Conservation (phyloP, 768 basidiomycete genomes). For the Astraeus odoratus region DNA sequence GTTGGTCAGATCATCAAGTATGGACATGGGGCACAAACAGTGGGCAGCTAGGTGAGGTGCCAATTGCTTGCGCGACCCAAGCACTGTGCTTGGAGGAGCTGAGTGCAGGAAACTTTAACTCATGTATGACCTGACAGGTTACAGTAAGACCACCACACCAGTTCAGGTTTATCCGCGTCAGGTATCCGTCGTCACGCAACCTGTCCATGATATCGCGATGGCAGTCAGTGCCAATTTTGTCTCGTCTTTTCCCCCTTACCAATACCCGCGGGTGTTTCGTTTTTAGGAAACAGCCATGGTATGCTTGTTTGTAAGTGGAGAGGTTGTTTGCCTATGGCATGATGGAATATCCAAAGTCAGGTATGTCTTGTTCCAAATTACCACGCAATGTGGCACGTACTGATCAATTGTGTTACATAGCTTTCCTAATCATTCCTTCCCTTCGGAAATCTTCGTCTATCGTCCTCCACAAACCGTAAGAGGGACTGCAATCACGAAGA, state of each 20-base stretch:
- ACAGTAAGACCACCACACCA: slow-evolving; percentile 67
- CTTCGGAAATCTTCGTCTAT: slow-evolving; percentile 69
- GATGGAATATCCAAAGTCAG: slow-evolving; percentile 68
- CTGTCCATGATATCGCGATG: slow-evolving; percentile 66
- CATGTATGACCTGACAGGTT: slow-evolving; percentile 45
- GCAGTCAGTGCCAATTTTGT: slow-evolving; percentile 43
- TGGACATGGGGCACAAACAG: slow-evolving; percentile 93
- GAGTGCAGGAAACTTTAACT: not conserved
- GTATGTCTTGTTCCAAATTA: slow-evolving; percentile 42
- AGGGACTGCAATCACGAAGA: slow-evolving; percentile 68
- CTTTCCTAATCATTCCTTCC: slow-evolving; percentile 74
- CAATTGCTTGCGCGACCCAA: not conserved
- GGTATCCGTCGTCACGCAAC: slow-evolving; percentile 68
- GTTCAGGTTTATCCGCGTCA: slow-evolving; percentile 73
- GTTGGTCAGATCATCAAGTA: slow-evolving; percentile 70
- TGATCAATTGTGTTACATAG: slow-evolving; percentile 26
- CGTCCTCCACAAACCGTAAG: slow-evolving; percentile 72
- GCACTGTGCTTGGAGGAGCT: not conserved
- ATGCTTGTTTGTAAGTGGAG: slow-evolving; percentile 69
- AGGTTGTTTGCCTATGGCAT: slow-evolving; percentile 81
- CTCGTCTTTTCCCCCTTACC: not conserved
- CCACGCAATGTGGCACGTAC: not conserved
- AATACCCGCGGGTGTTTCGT: not conserved
- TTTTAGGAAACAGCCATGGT: slow-evolving; percentile 76
- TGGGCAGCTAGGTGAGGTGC: slow-evolving; percentile 74